Conservation (phyloP, 2,329 filamentous ascomycete species). For the Talaromyces sp. region DNA sequence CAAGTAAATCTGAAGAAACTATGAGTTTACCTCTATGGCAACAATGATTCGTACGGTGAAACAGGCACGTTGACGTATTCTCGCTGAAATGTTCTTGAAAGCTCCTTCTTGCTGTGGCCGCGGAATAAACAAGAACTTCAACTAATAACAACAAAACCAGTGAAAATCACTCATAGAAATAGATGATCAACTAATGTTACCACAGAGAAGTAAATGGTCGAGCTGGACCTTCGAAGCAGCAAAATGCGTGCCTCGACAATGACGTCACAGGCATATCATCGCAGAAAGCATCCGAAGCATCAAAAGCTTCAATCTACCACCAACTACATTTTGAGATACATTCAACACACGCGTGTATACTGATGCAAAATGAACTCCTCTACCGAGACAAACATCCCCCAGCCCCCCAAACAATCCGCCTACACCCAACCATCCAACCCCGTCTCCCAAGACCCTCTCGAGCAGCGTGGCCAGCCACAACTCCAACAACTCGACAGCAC, state of each 20-base stretch:
- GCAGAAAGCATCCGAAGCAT: not conserved
- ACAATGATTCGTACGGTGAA: not conserved
- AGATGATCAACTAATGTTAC: not conserved
- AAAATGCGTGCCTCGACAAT: not conserved
- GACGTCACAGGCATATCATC: constrained; percentile 8
- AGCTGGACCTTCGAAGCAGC: not conserved
- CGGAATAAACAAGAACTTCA: not conserved
- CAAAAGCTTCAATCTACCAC: not conserved
- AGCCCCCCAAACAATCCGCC: constrained; percentile 31
- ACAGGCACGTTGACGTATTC: not conserved
- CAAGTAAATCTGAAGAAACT: not conserved
- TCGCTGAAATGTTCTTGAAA: not conserved
- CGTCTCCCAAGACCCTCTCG: constrained; percentile 22
- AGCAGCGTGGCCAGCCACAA: constrained; percentile 10
- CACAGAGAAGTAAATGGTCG: too few species aligned
- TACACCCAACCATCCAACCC: constrained; percentile 30
- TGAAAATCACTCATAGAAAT: not conserved
- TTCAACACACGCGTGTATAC: not conserved
- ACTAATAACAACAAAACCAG: not conserved
- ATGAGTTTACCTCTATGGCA: too few species aligned
- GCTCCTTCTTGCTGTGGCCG: not conserved
- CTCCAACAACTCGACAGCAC: not conserved
- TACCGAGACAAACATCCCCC: constrained; percentile 13
- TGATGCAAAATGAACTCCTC: not conserved
- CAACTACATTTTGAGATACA: not conserved